A percentile compares a stretch with the other conserved stretches of the same genome.
Evolutionary conservation across 306 rosid genomes (phyloP).

Genomic region (Myrica gale): DNA sequence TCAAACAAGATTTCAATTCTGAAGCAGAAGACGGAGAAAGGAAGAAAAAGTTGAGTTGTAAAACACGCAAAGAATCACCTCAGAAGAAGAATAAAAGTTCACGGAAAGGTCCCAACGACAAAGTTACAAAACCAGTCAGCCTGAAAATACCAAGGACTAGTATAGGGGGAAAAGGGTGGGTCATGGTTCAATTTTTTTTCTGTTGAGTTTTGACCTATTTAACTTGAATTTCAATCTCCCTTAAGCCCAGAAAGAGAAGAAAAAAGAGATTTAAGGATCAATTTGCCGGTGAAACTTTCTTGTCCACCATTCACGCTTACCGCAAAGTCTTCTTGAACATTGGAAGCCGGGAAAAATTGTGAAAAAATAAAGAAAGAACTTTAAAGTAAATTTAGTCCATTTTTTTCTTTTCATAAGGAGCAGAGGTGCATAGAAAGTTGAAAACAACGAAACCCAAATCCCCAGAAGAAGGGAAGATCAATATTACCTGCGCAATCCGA

Average conservation of each 20-base stretch:
- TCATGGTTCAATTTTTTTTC: not conserved
- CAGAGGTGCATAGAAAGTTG: not conserved
- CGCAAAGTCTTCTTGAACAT: not conserved
- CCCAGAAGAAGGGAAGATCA: not conserved
- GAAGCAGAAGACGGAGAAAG: not conserved
- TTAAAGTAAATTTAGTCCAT: not conserved
- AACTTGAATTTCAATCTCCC: no score
- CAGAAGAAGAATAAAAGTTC: not conserved
- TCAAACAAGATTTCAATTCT: not conserved
- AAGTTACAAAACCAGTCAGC: not conserved
- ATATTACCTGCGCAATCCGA: conserved; percentile 51
- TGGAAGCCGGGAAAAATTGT: no score
- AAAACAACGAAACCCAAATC: not conserved
- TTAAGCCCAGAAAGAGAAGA: no score
- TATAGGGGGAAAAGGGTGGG: not conserved
- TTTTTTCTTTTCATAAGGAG: not conserved
- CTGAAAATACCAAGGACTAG: no score
- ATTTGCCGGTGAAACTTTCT: not conserved
- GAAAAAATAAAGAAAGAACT: no score
- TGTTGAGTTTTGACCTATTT: not conserved
- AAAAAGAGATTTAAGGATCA: not conserved
- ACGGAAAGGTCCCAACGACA: not conserved
- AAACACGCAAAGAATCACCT: not conserved
- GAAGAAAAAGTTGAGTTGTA: not conserved
- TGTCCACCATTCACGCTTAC: not conserved